Conservation (phyloP, 2,329 filamentous ascomycete species). For the Blumeria graminis region DNA sequence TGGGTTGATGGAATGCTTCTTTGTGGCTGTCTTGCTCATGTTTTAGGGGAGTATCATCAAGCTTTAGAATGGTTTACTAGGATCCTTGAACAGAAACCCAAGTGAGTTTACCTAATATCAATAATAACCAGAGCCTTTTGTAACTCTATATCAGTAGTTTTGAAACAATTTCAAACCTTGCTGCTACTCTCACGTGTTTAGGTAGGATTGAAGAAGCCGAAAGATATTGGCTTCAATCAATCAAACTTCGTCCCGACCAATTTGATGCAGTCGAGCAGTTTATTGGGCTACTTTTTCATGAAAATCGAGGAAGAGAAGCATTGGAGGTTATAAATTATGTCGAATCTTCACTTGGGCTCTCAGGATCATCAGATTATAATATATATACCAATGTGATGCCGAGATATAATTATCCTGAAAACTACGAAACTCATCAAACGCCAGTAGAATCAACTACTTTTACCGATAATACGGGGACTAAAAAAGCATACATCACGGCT, state of each 20-base stretch:
- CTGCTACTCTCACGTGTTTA: slow-evolving; percentile 67
- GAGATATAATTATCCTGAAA: slow-evolving; percentile 21
- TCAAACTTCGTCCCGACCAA: slow-evolving; percentile 63
- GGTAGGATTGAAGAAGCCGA: slow-evolving; percentile 66
- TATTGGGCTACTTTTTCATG: slow-evolving; percentile 62
- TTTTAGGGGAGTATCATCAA: slow-evolving; percentile 60
- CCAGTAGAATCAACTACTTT: slow-evolving; percentile 11
- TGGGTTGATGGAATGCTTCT: slow-evolving; percentile 89
- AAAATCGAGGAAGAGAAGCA: slow-evolving; percentile 60
- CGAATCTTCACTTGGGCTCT: slow-evolving; percentile 42
- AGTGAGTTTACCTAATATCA: slow-evolving; percentile 18
- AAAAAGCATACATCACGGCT: background rate
- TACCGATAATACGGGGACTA: slow-evolving; percentile 10
- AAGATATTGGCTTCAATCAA: slow-evolving; percentile 61
- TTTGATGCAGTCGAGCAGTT: slow-evolving; percentile 91
- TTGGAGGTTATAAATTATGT: slow-evolving; percentile 71
- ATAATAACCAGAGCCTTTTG: background rate
- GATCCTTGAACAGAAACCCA: slow-evolving; percentile 29
- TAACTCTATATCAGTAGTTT: slow-evolving; percentile 29
- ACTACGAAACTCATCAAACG: slow-evolving; percentile 8
- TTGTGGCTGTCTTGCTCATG: slow-evolving; percentile 79
- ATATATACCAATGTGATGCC: slow-evolving; percentile 35
- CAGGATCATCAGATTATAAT: slow-evolving; percentile 22
- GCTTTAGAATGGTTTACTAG: slow-evolving; percentile 52
- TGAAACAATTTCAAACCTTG: slow-evolving; percentile 82